These are phyloP conservation scores for Tremellales sp. DNA, from an alignment of 1,284 basidiomycete genomes.

Conservation along the genomic window DNA sequence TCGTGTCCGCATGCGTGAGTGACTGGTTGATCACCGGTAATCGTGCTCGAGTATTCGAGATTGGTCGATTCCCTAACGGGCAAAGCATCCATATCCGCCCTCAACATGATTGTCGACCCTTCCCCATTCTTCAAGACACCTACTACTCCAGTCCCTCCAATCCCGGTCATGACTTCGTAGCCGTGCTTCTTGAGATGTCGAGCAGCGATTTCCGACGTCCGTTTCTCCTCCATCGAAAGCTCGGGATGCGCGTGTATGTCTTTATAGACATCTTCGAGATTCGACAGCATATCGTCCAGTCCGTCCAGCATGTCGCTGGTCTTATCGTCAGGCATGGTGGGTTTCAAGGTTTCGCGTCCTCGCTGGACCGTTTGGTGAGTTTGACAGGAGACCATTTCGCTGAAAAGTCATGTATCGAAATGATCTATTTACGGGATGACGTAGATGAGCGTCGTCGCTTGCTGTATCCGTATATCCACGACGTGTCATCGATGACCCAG, in stretches of 20 bases:
- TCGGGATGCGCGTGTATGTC: neutral
- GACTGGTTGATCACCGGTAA: neutral
- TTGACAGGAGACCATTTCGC: no score
- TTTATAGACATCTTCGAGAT: neutral
- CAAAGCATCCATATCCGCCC: neutral
- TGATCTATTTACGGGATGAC: no score
- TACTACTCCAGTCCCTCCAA: neutral
- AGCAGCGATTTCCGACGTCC: neutral
- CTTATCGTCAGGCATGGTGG: no score
- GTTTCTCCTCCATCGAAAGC: neutral
- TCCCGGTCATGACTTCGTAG: neutral
- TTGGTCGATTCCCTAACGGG: neutral
- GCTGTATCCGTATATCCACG: no score
- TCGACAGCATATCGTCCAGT: neutral
- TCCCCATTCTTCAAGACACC: neutral
- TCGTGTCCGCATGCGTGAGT: neutral
- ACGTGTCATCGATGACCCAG: no score
- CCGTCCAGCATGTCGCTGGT: neutral
- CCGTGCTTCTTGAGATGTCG: neutral
- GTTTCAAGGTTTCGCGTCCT: no score
- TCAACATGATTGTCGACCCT: neutral
- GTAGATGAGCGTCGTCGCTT: no score
- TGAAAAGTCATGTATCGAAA: no score
- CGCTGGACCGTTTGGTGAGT: no score
- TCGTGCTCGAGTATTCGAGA: neutral